These are phyloP conservation scores for Dioszegia crocea DNA, from an alignment of 768 basidiomycete species.

Conservation along the genomic window DNA sequence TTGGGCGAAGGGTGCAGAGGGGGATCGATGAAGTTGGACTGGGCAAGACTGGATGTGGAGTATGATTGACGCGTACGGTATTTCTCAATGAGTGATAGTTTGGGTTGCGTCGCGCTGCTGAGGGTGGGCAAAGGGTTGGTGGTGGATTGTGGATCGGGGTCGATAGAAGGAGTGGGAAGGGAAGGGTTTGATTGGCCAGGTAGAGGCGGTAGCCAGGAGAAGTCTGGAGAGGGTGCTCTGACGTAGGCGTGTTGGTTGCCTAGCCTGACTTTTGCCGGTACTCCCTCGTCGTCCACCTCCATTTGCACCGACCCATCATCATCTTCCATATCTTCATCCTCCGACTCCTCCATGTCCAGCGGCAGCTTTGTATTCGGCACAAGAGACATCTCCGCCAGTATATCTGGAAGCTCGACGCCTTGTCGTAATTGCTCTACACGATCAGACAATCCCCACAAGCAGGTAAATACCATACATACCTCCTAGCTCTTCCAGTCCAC, in stretches of 20 bases:
- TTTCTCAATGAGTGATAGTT: slow-evolving; percentile 11
- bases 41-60: slow-evolving; percentile 21
- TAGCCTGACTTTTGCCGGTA: not conserved
- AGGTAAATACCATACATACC: slow-evolving; percentile 4
- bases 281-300: not conserved
- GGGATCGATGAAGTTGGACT: slow-evolving; percentile 23
- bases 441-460: not conserved
- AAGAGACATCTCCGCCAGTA: slow-evolving; percentile 18
- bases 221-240: slow-evolving; percentile 5
- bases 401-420: slow-evolving; percentile 19
- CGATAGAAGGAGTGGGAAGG: not conserved
- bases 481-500: slow-evolving; percentile 17
- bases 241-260: not conserved
- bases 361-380: slow-evolving; percentile 9
- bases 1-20: slow-evolving; percentile 5
- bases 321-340: not conserved
- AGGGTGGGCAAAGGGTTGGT: not conserved
- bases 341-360: not conserved
- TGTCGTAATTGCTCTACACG: slow-evolving; percentile 20
- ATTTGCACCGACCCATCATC: not conserved
- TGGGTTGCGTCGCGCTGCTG: not conserved
- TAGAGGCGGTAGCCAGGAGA: slow-evolving; percentile 33
- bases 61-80: slow-evolving; percentile 14
- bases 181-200: slow-evolving; percentile 5
- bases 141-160: not conserved